These are phyloP conservation scores for Colletotrichum paranaense DNA, from an alignment of 2,329 filamentous ascomycete species.

Conservation along the genomic window DNA sequence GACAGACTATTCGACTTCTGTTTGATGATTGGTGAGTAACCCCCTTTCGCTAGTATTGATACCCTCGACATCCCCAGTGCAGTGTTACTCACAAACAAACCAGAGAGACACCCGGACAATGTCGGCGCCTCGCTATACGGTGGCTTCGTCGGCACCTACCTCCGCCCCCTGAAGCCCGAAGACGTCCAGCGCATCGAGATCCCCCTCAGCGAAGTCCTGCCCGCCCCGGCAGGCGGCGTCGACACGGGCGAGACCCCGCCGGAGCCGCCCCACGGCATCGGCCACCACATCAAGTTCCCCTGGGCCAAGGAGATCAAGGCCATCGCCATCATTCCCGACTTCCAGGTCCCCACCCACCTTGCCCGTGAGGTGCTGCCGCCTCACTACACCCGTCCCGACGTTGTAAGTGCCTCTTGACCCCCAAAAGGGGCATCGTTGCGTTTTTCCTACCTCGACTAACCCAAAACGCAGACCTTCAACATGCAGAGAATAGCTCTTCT, in stretches of 20 bases:
- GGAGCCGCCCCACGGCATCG: slow-evolving; percentile 90
- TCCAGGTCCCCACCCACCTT: slow-evolving; percentile 94
- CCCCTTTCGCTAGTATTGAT: not conserved
- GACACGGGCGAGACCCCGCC: slow-evolving; percentile 91
- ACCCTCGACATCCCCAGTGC: too few relatives aligned
- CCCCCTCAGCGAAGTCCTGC: slow-evolving; percentile 91
- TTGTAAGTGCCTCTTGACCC: slow-evolving; percentile 67
- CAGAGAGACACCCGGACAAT: slow-evolving; percentile 90
- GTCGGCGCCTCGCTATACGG: slow-evolving; percentile 95
- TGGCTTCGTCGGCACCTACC: slow-evolving; percentile 95
- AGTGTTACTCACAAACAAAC: not conserved
- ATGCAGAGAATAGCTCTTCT: slow-evolving; percentile 92
- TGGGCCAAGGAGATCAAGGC: slow-evolving; percentile 98
- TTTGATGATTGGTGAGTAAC: slow-evolving; percentile 85
- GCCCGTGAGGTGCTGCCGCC: slow-evolving; percentile 87
- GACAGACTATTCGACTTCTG: slow-evolving; percentile 94
- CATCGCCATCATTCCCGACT: slow-evolving; percentile 94
- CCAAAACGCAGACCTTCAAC: slow-evolving; percentile 77
- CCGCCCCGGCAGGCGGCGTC: slow-evolving; percentile 87
- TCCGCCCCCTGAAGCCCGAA: slow-evolving; percentile 90
- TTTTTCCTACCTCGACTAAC: not conserved
- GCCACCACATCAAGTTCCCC: slow-evolving; percentile 94
- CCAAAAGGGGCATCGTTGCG: too few relatives aligned
- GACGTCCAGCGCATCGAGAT: slow-evolving; percentile 94
- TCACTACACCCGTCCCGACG: slow-evolving; percentile 82